Evolutionary conservation across 306 rosid genomes (phyloP), one percentile per base, ranked within the genome.

Genomic region (Cyamopsis tetragonoloba): DNA sequence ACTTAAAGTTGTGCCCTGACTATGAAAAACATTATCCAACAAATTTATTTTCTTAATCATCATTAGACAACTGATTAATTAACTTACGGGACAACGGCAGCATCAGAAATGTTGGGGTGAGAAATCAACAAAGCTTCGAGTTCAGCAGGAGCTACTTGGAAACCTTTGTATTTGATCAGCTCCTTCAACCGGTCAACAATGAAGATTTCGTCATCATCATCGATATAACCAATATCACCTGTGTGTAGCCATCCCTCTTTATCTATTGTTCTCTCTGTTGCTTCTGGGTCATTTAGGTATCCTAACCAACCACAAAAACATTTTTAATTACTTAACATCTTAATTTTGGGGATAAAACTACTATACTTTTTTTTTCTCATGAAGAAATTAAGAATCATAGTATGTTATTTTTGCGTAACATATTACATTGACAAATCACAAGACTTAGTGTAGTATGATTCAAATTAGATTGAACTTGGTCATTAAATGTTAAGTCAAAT

Each of bases 131-230:
- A 3, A 12, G 95, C 84, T 86, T 92, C 98, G 0, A 92, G 88
- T 74, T 92, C 98, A 4, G 98, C 98, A 0, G 98, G 98, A 13
- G 98, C 89, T 2, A 92, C 95, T 66, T 87, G 96, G 74, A 78
- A 89, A 3, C 96, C 98, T 80, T 89, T 92, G 89, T 74, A 89
- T 62, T 92, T 92, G 68, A 92, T 92, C 3, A 92, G 62, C 22
- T 92, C 98, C 60, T 92, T 92, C 24, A 92, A 61, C 2, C 98
- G 74, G 35, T 92, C 98, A 10, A 92, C 89, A 3, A 92, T 85
- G 80, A 87, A 92, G 42, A 92, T 41, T 43, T 89, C 87, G 0
- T 82, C 91, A 7, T 89, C 87, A 2, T 82, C 79, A 22, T 92
- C 96, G 0, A 92, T 64, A 35, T 22, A 85, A 15, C 96, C 96